Percentiles rank a stretch among this genome's conserved stretches.
These are phyloP conservation scores for Fusarium sp. DNA, from an alignment of 2,329 filamentous ascomycete species.

Conservation along the genomic window DNA sequence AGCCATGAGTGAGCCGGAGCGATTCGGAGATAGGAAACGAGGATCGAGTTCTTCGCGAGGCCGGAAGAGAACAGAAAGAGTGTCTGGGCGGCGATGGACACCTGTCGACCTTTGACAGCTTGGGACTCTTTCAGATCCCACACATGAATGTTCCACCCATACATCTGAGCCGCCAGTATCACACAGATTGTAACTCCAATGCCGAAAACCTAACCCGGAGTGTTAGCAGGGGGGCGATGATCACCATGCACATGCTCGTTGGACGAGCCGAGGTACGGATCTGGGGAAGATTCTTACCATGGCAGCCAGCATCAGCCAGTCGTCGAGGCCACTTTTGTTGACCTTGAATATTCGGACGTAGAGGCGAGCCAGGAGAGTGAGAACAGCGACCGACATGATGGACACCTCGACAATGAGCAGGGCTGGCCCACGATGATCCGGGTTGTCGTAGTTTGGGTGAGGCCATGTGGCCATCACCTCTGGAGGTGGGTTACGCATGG, in stretches of 20 bases:
- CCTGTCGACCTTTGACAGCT: slow-evolving; percentile 48
- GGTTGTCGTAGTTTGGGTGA: slow-evolving; percentile 52
- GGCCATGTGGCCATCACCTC: slow-evolving; percentile 54
- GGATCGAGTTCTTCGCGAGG: slow-evolving; percentile 55
- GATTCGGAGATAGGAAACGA: slow-evolving; percentile 55
- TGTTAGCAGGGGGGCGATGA: slow-evolving; percentile 22
- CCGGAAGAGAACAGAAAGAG: slow-evolving; percentile 54
- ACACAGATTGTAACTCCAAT: slow-evolving; percentile 50
- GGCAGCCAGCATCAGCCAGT: slow-evolving; percentile 57
- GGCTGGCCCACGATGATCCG: slow-evolving; percentile 51
- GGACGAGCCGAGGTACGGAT: slow-evolving; percentile 18
- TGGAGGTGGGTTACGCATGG: slow-evolving; percentile 52
- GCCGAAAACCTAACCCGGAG: slow-evolving; percentile 46
- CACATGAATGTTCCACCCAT: slow-evolving; percentile 54
- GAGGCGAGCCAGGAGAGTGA: slow-evolving; percentile 51
- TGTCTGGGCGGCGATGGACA: slow-evolving; percentile 55
- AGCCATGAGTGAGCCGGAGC: slow-evolving; percentile 50
- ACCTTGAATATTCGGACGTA: slow-evolving; percentile 53
- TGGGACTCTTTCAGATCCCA: slow-evolving; percentile 50
- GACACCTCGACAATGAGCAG: slow-evolving; percentile 54
- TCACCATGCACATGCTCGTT: slow-evolving; percentile 18
- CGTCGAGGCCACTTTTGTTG: slow-evolving; percentile 51
- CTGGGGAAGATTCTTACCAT: slow-evolving; percentile 44
- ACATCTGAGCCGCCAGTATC: slow-evolving; percentile 50
- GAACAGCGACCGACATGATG: slow-evolving; percentile 49